Evolutionary conservation across 441 rosid species (phyloP), one percentile per base, ranked within the genome.

Genomic region (Gossypium gossypioides): DNA sequence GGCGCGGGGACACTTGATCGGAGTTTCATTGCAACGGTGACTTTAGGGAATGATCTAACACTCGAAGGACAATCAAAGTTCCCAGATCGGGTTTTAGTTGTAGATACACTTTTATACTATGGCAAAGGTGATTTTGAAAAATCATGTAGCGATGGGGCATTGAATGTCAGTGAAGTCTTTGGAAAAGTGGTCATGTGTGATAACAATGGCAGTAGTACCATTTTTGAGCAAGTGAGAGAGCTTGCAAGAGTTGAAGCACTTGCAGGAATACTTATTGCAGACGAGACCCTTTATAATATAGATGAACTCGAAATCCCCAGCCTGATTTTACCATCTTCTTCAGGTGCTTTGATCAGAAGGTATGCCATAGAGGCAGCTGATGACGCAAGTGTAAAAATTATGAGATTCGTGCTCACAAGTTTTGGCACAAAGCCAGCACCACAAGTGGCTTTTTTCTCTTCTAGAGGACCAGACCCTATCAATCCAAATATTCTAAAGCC

Each of bases 101-200:
- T 61, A 0, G 71, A 80, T 66, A 72, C 74, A 21, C 75, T 80
- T 1, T 44, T 84, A 37, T 81, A 81, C 46, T 76, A 78, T 42
- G 80, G 84, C 29, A 63, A 72, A 52, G 72, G 34, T 7, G 37
- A 8, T 34, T 34, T 8, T 8, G 34, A 61, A 74, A 75, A 78
- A 21, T 18, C 0, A 8, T 80, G 84, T 77, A 3, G 21, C 40
- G 0, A 0, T 10, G 57, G 66, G 1, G 34, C 85, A 69, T 73
- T 83, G 25, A 67, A 61, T 40, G 22, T 19, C 19, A 67, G 51
- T n/a, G 87, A 86, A 56, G 81, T 81, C 24, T 72, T 27, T 12
- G 77, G 79, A 57, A 81, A 77, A 80, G 81, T 81, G 34, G 83
- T 86, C 59, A 6, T 84, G 6, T 84, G 86, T 51, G 82, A 80